These are phyloP conservation scores for Penicillium concentricum DNA, from an alignment of 2,329 filamentous ascomycete genomes.

Conservation along the genomic window DNA sequence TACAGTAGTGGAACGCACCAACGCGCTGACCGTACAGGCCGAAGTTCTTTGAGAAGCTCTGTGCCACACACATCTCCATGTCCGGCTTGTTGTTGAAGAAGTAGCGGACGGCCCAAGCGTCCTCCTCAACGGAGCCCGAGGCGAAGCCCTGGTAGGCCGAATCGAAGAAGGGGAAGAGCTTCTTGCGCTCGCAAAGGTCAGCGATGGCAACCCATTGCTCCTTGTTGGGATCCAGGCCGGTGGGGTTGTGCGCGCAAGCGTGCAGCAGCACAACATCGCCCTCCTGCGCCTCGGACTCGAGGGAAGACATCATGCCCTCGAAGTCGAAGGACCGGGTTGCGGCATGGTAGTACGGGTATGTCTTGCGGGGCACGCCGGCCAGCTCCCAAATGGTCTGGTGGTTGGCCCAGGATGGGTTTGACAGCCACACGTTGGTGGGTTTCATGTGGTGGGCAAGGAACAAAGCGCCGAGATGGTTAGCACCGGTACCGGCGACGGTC, in stretches of 20 bases:
- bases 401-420: conserved; percentile 95
- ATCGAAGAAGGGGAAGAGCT: conserved; percentile 97
- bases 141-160: conserved; percentile 97
- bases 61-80: conserved; percentile 63
- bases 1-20: conserved; percentile 75
- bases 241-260: conserved; percentile 96
- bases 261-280: conserved; percentile 85
- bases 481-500: conserved; percentile 94
- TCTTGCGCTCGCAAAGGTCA: conserved; percentile 70
- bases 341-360: conserved; percentile 91
- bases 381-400: conserved; percentile 87
- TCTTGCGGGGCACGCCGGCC: conserved; percentile 73
- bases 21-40: conserved; percentile 94
- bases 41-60: conserved; percentile 63
- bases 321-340: conserved; percentile 45
- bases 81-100: conserved; percentile 75
- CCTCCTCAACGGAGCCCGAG: conserved; percentile 78
- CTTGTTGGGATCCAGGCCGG: conserved; percentile 86
- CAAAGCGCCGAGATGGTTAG: conserved; percentile 84
- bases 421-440: conserved; percentile 75
- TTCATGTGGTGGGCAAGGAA: conserved; percentile 88
- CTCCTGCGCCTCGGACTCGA: conserved; percentile 80
- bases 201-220: conserved; percentile 93
- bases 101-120: conserved; percentile 85
- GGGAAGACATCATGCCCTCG: conserved; percentile 68